Base-by-base conservation (phyloP, 768 basidiomycete genomes). In the Suillus bovinus region DNA sequence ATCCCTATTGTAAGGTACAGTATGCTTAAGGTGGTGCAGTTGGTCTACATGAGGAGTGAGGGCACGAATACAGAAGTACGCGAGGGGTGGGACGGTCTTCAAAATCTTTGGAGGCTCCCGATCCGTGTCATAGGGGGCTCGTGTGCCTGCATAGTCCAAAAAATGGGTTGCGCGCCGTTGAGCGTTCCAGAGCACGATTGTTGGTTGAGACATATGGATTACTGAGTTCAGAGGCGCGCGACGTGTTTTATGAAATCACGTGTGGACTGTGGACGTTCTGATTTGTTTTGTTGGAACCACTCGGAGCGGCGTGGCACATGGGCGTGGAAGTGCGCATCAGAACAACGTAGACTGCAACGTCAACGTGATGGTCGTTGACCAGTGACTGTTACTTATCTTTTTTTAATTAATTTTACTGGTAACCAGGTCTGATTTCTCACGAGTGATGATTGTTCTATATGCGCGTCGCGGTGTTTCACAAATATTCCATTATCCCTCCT, bases 21-120 rank as follows among this genome's bases (percentile, higher is more conserved):
- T 77, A 34, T 69, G 31, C 33, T 74, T 75, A 56, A 77, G 61
- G 24, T 67, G 54, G 79, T 78, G 65, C 59, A 84, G 59, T 60
- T 82, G 75, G 64, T 87, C 82, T 0, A 85, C 78, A 64, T 73
- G 75, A 13, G 72, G 69, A 7, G 77, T 70, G 39, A 89, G 78
- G 17, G 65, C 69, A 54, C 69, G 72, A 20, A 90, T 68, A 67
- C 85, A 87, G 61, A 88, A 75, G 61, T 78, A 78, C 36, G 79
- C 67, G 47, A 91, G 81, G 4, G 87, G 81, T 1, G 86, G 87
- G 46, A 84, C 71, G 39, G 58, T 52, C 42, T 64, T 61, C 22
- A 27, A 31, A 29, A 46, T 53, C 13, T 50, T 38, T 20, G 41
- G 42, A 10, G 47, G 36, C 16, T 50, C 29, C n/a, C 13, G n/a